Evolutionary conservation across 805 yeast genomes (phyloP), one percentile per base, ranked within the genome.

Genomic region (Teunomyces cretensis): DNA sequence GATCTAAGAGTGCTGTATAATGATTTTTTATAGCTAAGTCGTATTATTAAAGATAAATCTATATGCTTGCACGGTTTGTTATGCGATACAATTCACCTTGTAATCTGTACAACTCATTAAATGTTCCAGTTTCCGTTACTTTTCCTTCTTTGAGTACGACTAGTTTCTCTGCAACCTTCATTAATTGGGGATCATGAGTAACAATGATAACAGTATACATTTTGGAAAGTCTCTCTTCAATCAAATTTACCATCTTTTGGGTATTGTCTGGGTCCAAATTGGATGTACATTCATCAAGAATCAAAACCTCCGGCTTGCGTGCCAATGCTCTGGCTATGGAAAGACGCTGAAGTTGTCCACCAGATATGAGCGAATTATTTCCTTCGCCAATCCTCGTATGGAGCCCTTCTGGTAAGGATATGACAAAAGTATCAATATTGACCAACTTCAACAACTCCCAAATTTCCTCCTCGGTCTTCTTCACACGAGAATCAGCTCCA

Each of bases 221-320:
- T 17, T 41, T 56, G 31, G 59, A 67, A 30, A 75, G 56, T 12
- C 68, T 61, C 1, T 57, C 53, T 9, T 54, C 43, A 0, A 92
- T 68, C 46, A 88, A 52, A 1, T 72, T 56, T 12, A 74, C 67
- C n/a, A 94, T 76, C 1, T 61, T 57, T 6, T 57, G 53, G 0
- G 86, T 62, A 51, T 83, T 86, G 14, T 72, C 76, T 0, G 83
- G 72, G 60, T 94, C 99, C 40, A 94, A 68, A 0, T 96, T 86
- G 0, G 97, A 83, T 0, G 98, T 90, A 54, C 91, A 84, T 60
- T 94, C 99, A 64, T 94, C 99, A 40, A 94, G 63, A 5, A 94
- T 72, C n/a, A 83, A 70, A 8, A 83, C 52, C 26, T 69, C 67
- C 0, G 97, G 94, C 15, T 74, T 69, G 30, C 91, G 66, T 4